Conservation (phyloP, 352 stramenopile species). For the Phytophthora multivora region DNA sequence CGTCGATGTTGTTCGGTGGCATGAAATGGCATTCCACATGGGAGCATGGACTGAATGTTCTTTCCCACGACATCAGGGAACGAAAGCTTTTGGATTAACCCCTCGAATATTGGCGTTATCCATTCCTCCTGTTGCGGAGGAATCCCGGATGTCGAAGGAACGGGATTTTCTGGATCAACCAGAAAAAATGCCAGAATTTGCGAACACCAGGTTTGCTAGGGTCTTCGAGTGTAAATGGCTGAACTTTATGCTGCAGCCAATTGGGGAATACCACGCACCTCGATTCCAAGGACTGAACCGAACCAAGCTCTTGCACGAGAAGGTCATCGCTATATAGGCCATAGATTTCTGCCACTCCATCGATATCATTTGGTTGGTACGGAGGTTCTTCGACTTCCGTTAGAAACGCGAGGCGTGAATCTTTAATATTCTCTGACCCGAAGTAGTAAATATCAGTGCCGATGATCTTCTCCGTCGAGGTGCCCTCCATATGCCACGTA, state of each 20-base stretch:
- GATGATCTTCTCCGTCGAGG: constrained; percentile 42
- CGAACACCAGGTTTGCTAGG: constrained; percentile 31
- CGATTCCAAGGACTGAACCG: constrained; percentile 23
- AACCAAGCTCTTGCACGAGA: constrained; percentile 38
- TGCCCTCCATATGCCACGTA: constrained; percentile 61
- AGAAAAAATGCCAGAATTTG: constrained; percentile 61
- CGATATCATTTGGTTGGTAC: constrained; percentile 40
- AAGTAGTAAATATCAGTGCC: constrained; percentile 61
- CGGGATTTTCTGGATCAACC: constrained; percentile 34
- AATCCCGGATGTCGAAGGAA: constrained; percentile 44
- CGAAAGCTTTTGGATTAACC: neutral
- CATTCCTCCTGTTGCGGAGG: constrained; percentile 48
- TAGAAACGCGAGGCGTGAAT: constrained; percentile 46
- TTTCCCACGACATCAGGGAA: constrained; percentile 16
- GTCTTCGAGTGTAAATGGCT: constrained; percentile 51
- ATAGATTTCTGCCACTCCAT: constrained; percentile 35
- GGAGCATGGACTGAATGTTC: constrained; percentile 26
- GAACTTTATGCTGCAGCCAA: constrained; percentile 45
- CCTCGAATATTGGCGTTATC: constrained; percentile 16
- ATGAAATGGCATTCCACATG: constrained; percentile 21
- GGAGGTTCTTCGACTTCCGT: constrained; percentile 29
- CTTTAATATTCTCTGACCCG: constrained; percentile 48
- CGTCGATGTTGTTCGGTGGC: constrained; percentile 28
- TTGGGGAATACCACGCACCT: constrained; percentile 54
- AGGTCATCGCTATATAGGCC: constrained; percentile 24